Percentiles rank a stretch among this genome's conserved stretches.
phyloP scores from a whole-genome alignment of 331 rosid species.

The Stylosanthes scabra region DNA sequence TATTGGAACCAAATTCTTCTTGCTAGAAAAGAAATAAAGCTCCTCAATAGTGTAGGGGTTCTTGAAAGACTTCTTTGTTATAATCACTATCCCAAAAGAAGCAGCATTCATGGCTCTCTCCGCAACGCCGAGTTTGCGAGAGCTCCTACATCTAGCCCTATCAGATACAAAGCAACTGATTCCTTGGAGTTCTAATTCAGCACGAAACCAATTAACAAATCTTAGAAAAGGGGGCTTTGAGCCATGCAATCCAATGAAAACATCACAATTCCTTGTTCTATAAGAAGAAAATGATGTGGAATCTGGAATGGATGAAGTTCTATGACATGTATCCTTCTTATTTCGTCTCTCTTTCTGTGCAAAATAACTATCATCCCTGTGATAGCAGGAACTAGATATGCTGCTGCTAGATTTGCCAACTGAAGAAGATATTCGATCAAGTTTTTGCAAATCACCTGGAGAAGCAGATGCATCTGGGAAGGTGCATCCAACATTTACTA shows the following conservation, averaged over 20 bases:
- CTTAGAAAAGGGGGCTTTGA: conserved; percentile 66
- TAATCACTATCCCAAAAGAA: conserved; percentile 77
- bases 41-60: conserved; percentile 86
- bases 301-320: conserved; percentile 46
- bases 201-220: conserved; percentile 81
- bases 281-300: conserved; percentile 71
- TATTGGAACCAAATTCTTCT: conserved; percentile 87
- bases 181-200: conserved; percentile 89
- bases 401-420: conserved; percentile 67
- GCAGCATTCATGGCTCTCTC: conserved; percentile 92
- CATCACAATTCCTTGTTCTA: conserved; percentile 75
- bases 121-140: conserved; percentile 63
- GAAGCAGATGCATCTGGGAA: conserved; percentile 54
- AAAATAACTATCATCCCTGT: conserved; percentile 42
- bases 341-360: conserved; percentile 54
- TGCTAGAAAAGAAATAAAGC: conserved; percentile 66
- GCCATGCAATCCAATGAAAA: conserved; percentile 82
- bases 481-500: conserved; percentile 48
- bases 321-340: conserved; percentile 50
- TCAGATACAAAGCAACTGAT: conserved; percentile 83
- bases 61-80: conserved; percentile 83
- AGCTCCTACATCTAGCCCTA: conserved; percentile 70
- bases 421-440: conserved; percentile 64
- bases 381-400: conserved; percentile 55
- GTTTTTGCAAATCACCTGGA: conserved; percentile 57